Percentiles rank a stretch among this genome's conserved stretches.
These are phyloP conservation scores for Phaffomyces opuntiae DNA, from an alignment of 805 yeast species.

Conservation along the genomic window DNA sequence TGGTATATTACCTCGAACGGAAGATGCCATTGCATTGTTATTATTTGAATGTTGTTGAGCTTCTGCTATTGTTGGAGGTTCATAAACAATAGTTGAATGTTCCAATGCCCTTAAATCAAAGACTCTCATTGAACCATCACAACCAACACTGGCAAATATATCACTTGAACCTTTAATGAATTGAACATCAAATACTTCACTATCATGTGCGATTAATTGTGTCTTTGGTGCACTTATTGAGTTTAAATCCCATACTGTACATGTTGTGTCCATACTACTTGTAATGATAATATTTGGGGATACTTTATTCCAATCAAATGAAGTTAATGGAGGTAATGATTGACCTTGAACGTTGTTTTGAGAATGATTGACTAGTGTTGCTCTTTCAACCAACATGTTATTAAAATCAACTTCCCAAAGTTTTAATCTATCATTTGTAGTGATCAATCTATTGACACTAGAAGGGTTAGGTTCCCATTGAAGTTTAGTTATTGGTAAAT, in stretches of 20 bases:
- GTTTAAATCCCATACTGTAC: constrained; percentile 89
- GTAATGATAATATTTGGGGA: constrained; percentile 72
- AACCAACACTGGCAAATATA: constrained; percentile 87
- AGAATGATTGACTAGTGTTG: constrained; percentile 33
- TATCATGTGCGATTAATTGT: constrained; percentile 93
- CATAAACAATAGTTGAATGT: constrained; percentile 92
- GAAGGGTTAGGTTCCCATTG: constrained; percentile 58
- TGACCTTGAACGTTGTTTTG: constrained; percentile 32
- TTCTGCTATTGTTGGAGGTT: constrained; percentile 38
- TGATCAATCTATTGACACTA: constrained; percentile 43
- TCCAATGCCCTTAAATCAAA: constrained; percentile 86
- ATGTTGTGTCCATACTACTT: constrained; percentile 89
- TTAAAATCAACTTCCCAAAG: constrained; percentile 46
- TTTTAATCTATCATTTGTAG: constrained; percentile 67
- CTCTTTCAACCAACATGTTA: constrained; percentile 30
- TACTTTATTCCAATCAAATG: constrained; percentile 84
- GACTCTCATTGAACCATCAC: constrained; percentile 90
- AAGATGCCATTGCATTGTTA: constrained; percentile 3
- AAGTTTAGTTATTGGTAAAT: constrained; percentile 64
- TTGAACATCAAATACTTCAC: constrained; percentile 88
- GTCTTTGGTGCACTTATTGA: constrained; percentile 69
- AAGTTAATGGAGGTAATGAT: constrained; percentile 77
- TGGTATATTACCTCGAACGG: constrained; percentile 25
- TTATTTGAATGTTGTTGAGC: not conserved
- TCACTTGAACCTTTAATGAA: constrained; percentile 68